Conservation (phyloP, 495 filamentous ascomycete genomes). For the Barbatosphaeria neglecta region DNA sequence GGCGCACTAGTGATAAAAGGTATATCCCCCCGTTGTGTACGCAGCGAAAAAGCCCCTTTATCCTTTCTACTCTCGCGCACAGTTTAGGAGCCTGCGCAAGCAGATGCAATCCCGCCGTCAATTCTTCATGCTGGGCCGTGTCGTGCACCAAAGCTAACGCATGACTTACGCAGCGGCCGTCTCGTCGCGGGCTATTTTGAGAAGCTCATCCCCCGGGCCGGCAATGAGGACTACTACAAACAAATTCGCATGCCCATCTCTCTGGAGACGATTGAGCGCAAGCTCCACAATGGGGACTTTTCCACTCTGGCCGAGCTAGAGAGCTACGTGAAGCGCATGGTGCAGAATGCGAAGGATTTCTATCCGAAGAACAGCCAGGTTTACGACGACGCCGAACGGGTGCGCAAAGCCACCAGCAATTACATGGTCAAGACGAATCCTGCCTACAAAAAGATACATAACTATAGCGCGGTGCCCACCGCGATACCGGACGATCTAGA, state of each 20-base stretch:
- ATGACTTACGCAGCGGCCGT: conserved; percentile 39
- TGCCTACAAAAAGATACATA: conserved; percentile 45
- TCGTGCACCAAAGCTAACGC: conserved; percentile 5
- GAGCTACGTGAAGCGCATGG: conserved; percentile 65
- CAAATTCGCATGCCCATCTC: conserved; percentile 63
- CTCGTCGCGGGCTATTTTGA: conserved; percentile 62
- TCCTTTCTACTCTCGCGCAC: not conserved
- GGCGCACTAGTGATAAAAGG: conserved; percentile 60
- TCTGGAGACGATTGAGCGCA: conserved; percentile 60
- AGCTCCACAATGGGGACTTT: conserved; percentile 53
- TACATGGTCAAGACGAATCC: conserved; percentile 68
- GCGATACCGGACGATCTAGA: conserved; percentile 37
- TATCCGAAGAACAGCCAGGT: conserved; percentile 52
- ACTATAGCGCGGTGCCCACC: conserved; percentile 51
- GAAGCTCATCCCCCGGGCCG: conserved; percentile 48
- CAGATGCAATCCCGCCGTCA: not conserved
- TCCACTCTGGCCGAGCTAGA: conserved; percentile 50
- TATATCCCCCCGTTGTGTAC: conserved; percentile 29
- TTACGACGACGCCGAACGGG: conserved; percentile 63
- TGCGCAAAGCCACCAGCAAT: conserved; percentile 63
- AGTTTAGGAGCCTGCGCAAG: not conserved
- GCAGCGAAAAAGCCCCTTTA: conserved; percentile 2
- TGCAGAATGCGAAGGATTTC: conserved; percentile 63
- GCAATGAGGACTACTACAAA: conserved; percentile 62
- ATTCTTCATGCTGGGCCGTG: conserved; percentile 3